Conservation (phyloP, 768 basidiomycete genomes). For the Hygrocybe coccinea region DNA sequence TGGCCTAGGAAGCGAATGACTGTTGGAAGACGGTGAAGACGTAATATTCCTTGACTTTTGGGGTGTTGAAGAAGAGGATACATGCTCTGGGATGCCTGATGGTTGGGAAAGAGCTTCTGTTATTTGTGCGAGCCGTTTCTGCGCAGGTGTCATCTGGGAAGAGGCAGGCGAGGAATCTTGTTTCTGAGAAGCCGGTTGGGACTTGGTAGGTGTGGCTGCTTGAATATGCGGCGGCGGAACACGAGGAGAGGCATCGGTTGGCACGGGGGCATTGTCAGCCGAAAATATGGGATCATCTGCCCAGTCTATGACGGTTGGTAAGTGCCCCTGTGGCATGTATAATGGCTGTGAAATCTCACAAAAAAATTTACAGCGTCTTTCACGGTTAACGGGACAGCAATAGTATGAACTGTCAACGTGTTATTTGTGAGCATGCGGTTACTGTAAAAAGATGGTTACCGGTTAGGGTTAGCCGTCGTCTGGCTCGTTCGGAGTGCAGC, state of each 20-base stretch:
- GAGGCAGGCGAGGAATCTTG: conserved; percentile 12
- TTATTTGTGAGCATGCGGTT: neutral
- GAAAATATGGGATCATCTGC: neutral
- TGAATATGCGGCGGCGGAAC: neutral
- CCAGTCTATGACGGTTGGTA: neutral
- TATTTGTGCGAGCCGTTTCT: neutral
- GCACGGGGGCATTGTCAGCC: neutral
- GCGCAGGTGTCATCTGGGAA: conserved; percentile 14
- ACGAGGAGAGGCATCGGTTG: neutral
- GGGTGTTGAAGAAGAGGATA: neutral
- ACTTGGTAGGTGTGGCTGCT: neutral
- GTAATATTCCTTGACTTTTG: too few relatives aligned
- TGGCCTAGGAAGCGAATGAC: neutral
- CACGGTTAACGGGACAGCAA: conserved; percentile 27
- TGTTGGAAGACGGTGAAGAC: too few relatives aligned
- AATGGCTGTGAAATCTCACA: neutral
- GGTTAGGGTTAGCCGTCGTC: conserved; percentile 5
- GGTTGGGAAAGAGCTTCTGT: neutral
- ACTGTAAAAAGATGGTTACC: conserved; percentile 9
- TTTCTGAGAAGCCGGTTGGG: neutral
- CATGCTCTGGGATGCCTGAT: neutral
- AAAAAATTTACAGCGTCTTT: conserved; percentile 34
- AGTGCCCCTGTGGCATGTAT: neutral
- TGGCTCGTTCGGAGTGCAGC: neutral
- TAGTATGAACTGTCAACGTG: conserved; percentile 31